A percentile compares a stretch with the other conserved stretches of the same genome.
These are phyloP conservation scores for Tolypocladium ovalisporum DNA, from an alignment of 2,329 filamentous ascomycete genomes.

Conservation along the genomic window DNA sequence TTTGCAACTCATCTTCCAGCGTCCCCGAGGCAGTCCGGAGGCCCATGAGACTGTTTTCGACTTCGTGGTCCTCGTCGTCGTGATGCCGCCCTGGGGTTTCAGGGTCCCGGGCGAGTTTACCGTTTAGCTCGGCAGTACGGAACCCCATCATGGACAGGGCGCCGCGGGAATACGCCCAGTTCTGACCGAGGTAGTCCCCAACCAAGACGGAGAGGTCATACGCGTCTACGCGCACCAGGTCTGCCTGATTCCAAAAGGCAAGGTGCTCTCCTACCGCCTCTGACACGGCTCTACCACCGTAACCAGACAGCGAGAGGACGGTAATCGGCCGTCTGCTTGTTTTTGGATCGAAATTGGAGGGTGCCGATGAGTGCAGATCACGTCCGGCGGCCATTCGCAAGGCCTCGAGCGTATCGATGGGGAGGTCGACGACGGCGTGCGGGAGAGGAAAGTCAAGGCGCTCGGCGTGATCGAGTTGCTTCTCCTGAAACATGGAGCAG, in stretches of 20 bases:
- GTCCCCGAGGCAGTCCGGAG: slow-evolving; percentile 14
- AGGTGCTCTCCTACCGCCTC: slow-evolving; percentile 48
- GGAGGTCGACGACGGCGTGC: slow-evolving; percentile 23
- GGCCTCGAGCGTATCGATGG: slow-evolving; percentile 19
- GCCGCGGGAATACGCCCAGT: slow-evolving; percentile 35
- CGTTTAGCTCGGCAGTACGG: slow-evolving; percentile 41
- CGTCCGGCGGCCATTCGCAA: slow-evolving; percentile 16
- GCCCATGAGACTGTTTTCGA: slow-evolving; percentile 18
- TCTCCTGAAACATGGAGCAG: slow-evolving; percentile 13
- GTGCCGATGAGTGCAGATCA: slow-evolving; percentile 16
- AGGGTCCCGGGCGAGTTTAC: slow-evolving; percentile 37
- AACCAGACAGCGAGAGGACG: slow-evolving; percentile 25
- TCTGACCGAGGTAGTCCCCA: slow-evolving; percentile 59
- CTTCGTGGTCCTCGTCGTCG: slow-evolving; percentile 24
- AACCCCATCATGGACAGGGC: slow-evolving; percentile 45
- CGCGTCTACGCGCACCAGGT: slow-evolving; percentile 58
- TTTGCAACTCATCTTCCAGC: slow-evolving; percentile 33
- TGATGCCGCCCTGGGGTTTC: slow-evolving; percentile 19
- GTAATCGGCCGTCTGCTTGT: slow-evolving; percentile 25
- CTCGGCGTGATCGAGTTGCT: slow-evolving; percentile 18
- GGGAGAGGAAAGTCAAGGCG: slow-evolving; percentile 20
- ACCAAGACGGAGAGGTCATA: slow-evolving; percentile 60
- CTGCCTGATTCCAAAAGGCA: slow-evolving; percentile 49
- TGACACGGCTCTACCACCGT: slow-evolving; percentile 25
- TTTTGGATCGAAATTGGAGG: slow-evolving; percentile 19